Conservation (phyloP, 177 flowering plant species). For the Vitis hybrid region DNA sequence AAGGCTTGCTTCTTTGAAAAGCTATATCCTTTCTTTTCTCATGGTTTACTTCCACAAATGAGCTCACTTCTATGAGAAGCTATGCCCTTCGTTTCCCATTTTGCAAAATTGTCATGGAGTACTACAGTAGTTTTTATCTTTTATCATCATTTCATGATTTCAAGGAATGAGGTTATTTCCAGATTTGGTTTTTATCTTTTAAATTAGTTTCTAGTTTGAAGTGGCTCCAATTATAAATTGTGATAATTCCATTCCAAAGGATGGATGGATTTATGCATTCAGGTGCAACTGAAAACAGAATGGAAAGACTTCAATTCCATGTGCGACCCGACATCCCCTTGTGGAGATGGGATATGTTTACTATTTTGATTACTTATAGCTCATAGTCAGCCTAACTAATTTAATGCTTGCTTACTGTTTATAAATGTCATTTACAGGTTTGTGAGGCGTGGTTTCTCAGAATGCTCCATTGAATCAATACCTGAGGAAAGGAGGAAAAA, state of each 20-base stretch:
- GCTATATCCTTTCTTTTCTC: too few relatives aligned
- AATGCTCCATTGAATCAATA: conserved; percentile 75
- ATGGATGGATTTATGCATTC: background rate
- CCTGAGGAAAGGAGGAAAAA: conserved; percentile 70
- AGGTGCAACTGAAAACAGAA: background rate
- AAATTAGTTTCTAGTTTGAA: background rate
- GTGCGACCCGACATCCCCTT: too few relatives aligned
- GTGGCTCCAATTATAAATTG: background rate
- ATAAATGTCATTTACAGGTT: conserved; percentile 53
- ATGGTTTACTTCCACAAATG: too few relatives aligned
- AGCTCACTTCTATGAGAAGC: too few relatives aligned
- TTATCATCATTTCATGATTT: too few relatives aligned
- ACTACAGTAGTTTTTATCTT: too few relatives aligned
- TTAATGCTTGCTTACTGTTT: background rate
- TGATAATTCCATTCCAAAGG: background rate
- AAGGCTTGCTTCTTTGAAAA: too few relatives aligned
- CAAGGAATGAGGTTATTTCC: too few relatives aligned
- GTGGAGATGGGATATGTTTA: too few relatives aligned
- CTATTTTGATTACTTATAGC: background rate
- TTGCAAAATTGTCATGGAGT: too few relatives aligned
- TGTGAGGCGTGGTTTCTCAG: conserved; percentile 88
- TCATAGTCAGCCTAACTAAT: background rate
- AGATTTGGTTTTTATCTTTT: background rate
- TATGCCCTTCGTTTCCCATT: too few relatives aligned
- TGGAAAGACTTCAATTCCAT: background rate